Evolutionary conservation across 805 yeast genomes (phyloP).

Genomic region (Cyberlindnera suaveolens): DNA sequence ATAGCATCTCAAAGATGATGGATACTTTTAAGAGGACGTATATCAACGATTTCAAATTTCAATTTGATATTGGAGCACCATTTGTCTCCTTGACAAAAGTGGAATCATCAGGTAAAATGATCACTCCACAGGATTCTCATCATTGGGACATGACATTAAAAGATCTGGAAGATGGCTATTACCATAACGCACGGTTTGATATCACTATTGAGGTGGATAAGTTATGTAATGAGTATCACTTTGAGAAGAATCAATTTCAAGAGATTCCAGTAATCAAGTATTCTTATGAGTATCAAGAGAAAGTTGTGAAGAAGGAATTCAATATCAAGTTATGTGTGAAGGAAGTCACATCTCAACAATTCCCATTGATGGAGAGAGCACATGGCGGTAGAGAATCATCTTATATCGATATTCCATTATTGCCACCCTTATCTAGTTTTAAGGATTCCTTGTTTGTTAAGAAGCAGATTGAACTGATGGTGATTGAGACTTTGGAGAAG

Average conservation of each 20-base stretch:
- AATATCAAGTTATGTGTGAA: slow-evolving; percentile 7
- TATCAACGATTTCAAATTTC: slow-evolving; percentile 6
- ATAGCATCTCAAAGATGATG: slow-evolving; percentile 7
- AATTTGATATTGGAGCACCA: slow-evolving; percentile 5
- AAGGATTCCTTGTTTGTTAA: slow-evolving; percentile 30
- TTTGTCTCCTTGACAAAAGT: slow-evolving; percentile 3
- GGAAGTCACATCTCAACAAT: background rate
- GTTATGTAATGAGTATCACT: background rate
- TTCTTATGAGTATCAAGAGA: slow-evolving; percentile 1
- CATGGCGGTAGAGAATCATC: background rate
- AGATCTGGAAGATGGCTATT: slow-evolving; percentile 19
- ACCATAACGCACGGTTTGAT: slow-evolving; percentile 14
- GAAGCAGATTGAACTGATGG: slow-evolving; percentile 30
- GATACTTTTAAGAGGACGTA: slow-evolving; percentile 8
- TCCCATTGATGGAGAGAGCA: background rate
- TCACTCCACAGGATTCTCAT: background rate
- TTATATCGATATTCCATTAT: slow-evolving; percentile 23
- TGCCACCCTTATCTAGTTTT: slow-evolving; percentile 30
- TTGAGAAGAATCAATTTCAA: slow-evolving; percentile 5
- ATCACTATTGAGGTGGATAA: slow-evolving; percentile 9
- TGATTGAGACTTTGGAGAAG: slow-evolving; percentile 13
- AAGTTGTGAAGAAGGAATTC: slow-evolving; percentile 1
- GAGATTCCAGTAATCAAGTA: slow-evolving; percentile 14
- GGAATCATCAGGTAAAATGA: slow-evolving; percentile 4
- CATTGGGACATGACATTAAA: slow-evolving; percentile 9